Evolutionary conservation across 2,329 filamentous ascomycete species (phyloP).

Genomic region (Lasiodiplodia sp.): DNA sequence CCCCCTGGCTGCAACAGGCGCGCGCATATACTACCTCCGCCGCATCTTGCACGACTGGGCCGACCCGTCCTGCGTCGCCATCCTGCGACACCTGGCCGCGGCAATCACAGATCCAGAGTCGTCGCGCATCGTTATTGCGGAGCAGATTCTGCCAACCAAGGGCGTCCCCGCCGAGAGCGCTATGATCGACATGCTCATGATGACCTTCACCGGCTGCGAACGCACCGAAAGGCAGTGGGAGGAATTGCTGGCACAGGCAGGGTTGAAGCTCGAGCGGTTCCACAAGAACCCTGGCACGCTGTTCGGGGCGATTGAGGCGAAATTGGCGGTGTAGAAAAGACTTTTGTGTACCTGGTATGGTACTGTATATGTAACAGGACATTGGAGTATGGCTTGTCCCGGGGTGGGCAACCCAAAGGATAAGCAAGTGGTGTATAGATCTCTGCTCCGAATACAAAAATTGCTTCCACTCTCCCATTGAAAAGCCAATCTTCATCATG

Average conservation of each 20-base stretch:
- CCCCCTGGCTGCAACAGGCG: constrained; percentile 34
- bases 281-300: constrained; percentile 16
- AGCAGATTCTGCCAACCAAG: constrained; percentile 45
- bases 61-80: constrained; percentile 42
- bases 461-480: neutral
- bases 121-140: constrained; percentile 46
- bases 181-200: constrained; percentile 49
- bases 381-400: too few species aligned
- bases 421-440: neutral
- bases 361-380: too few species aligned
- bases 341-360: too few species aligned
- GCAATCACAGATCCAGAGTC: constrained; percentile 41
- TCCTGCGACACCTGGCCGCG: constrained; percentile 42
- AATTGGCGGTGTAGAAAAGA: neutral
- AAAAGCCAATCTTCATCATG: neutral
- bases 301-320: constrained; percentile 31
- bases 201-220: constrained; percentile 40
- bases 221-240: constrained; percentile 33
- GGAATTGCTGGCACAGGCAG: constrained; percentile 31
- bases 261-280: constrained; percentile 32
- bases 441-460: neutral
- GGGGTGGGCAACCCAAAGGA: too few species aligned
- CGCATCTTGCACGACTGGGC: constrained; percentile 50
- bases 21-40: constrained; percentile 47
- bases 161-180: constrained; percentile 40